Percentiles rank a stretch among this genome's conserved stretches.
Evolutionary conservation across 306 rosid species (phyloP).

Genomic region (Castanea sativa): DNA sequence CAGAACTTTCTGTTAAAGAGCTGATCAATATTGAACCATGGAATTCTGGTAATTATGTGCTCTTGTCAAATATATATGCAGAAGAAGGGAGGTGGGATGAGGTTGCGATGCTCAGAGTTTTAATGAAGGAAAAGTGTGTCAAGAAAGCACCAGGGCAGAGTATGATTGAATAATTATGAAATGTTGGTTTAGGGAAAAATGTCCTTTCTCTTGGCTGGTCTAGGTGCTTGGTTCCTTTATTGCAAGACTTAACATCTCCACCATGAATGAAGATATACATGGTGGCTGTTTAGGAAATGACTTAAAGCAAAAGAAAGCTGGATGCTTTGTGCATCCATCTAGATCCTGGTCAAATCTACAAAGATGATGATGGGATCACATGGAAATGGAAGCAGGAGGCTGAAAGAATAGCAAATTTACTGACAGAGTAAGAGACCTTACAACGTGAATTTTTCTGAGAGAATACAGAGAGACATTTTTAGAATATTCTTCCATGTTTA

Average conservation of each 20-base stretch:
- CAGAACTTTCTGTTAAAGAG: slow-evolving; percentile 60
- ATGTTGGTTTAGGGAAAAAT: neutral
- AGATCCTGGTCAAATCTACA: neutral
- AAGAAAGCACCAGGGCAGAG: slow-evolving; percentile 76
- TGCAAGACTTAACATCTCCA: neutral
- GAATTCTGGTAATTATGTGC: slow-evolving; percentile 83
- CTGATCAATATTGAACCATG: slow-evolving; percentile 66
- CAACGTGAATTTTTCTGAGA: neutral
- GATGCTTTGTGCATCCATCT: neutral
- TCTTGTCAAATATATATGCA: slow-evolving; percentile 75
- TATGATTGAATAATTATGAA: slow-evolving; percentile 40
- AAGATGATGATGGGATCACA: neutral
- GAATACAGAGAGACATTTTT: neutral
- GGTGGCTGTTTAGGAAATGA: neutral
- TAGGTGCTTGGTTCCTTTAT: neutral
- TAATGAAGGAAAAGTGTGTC: slow-evolving; percentile 52
- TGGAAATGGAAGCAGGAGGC: neutral
- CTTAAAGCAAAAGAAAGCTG: neutral
- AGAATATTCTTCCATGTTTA: neutral
- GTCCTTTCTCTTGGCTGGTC: neutral
- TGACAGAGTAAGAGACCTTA: neutral
- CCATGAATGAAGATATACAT: neutral
- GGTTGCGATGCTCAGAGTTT: slow-evolving; percentile 64
- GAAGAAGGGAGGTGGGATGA: slow-evolving; percentile 81
- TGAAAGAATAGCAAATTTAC: neutral